Evolutionary conservation across 352 stramenopile genomes (phyloP), one percentile per base, ranked within the genome.

Genomic region (Phytopythium mirpurense): DNA sequence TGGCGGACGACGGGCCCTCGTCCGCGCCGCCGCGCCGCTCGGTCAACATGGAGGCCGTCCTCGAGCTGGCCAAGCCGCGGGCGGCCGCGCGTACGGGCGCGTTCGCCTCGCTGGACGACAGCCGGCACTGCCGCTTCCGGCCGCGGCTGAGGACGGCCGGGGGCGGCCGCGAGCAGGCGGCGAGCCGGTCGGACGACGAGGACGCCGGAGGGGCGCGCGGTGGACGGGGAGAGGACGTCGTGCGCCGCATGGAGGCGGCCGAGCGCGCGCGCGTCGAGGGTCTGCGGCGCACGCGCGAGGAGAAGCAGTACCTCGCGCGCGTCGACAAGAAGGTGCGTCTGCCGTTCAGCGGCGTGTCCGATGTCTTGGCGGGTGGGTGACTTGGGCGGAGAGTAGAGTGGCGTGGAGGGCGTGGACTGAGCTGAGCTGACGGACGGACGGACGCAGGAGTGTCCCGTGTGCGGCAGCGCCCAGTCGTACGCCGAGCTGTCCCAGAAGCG

Each of bases 401-500:
- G n/a, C n/a, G n/a, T n/a, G n/a, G n/a, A n/a, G n/a, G n/a, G n/a
- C n/a, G n/a, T n/a, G n/a, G n/a, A n/a, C n/a, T n/a, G n/a, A n/a
- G n/a, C n/a, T n/a, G n/a, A n/a, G n/a, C n/a, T n/a, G n/a, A n/a
- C n/a, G n/a, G n/a, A n/a, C n/a, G n/a, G 11, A 40, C n/a, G 21
- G 15, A 24, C 24, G 21, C 16, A 81, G 70, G 78, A 88, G 48
- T 90, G 80, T 48, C 75, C 77, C n/a, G 61, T 54, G 35, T 90
- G 80, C 36, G 77, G 80, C 11, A 90, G 85, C 31, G 61, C 74
- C 19, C 80, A 91, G 50, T 89, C 78, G 45, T 89, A 89, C 51
- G 68, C 78, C 32, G 80, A 91, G 54, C 67, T 89, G 23, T 78
- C 74, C 3, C 80, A 91, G 43, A 91, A 91, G 68, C 71, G 80